Percentiles rank a stretch among this genome's conserved stretches.
Evolutionary conservation across 352 stramenopile genomes (phyloP).

Genomic region (Albugo laibachii): DNA sequence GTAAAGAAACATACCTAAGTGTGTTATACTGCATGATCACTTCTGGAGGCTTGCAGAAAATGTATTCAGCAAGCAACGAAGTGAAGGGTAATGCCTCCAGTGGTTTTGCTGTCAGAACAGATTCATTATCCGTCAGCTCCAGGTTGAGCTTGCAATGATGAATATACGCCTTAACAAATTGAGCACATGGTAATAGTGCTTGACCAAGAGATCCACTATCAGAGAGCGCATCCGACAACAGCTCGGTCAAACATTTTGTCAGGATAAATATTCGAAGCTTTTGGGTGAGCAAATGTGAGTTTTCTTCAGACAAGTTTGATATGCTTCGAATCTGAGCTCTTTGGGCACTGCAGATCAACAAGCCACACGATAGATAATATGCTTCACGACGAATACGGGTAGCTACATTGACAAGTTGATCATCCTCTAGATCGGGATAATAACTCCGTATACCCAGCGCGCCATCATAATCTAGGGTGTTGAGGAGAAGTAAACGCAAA

Average conservation of each 20-base stretch:
- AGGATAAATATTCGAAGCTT: slow-evolving; percentile 41
- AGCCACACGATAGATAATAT: slow-evolving; percentile 55
- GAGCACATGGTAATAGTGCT: slow-evolving; percentile 32
- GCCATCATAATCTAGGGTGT: slow-evolving; percentile 57
- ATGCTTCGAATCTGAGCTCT: slow-evolving; percentile 6
- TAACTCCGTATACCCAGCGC: slow-evolving; percentile 64
- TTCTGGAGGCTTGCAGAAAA: slow-evolving; percentile 9
- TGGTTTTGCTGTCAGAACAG: slow-evolving; percentile 3
- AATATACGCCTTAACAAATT: slow-evolving; percentile 45
- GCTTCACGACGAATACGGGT: slow-evolving; percentile 53
- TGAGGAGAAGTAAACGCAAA: slow-evolving; percentile 46
- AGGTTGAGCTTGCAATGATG: slow-evolving; percentile 33
- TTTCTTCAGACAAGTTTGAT: background rate
- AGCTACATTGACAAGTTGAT: slow-evolving; percentile 7
- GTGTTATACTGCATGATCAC: slow-evolving; percentile 6
- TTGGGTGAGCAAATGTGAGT: slow-evolving; percentile 5
- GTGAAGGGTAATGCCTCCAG: slow-evolving; percentile 4
- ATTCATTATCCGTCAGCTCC: slow-evolving; percentile 1
- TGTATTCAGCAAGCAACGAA: slow-evolving; percentile 1
- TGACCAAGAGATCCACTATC: slow-evolving; percentile 22
- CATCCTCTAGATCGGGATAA: slow-evolving; percentile 30
- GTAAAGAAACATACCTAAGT: background rate
- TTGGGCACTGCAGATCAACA: slow-evolving; percentile 53
- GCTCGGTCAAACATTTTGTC: slow-evolving; percentile 27
- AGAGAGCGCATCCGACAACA: slow-evolving; percentile 13